These are phyloP conservation scores for Aureobasidium namibiae DNA, from an alignment of 2,329 filamentous ascomycete species.

Conservation along the genomic window DNA sequence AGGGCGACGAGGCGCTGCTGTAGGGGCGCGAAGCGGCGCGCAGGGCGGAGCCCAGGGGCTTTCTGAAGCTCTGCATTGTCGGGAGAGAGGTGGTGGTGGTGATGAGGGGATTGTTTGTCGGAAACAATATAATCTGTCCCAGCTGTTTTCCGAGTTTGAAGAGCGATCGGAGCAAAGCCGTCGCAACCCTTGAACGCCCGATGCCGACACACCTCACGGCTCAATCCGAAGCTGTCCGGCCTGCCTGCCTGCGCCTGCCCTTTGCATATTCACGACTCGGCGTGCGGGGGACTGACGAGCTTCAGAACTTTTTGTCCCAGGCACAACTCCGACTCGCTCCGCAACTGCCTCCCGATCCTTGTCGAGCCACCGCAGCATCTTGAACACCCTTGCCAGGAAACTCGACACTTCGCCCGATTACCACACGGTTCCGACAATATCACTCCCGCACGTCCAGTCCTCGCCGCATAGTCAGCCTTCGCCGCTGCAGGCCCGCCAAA, in stretches of 20 bases:
- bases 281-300: neutral
- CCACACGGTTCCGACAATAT: neutral
- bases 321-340: too few relatives aligned
- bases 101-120: neutral
- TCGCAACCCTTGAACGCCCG: neutral
- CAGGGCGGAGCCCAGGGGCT: constrained; percentile 61
- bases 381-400: neutral
- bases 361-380: too few relatives aligned
- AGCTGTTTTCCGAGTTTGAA: constrained; percentile 10
- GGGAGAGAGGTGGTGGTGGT: neutral
- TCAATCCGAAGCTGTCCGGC: too few relatives aligned
- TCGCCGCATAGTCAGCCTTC: neutral
- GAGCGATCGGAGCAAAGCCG: neutral
- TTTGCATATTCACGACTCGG: neutral
- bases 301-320: constrained; percentile 4
- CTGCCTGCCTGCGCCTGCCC: neutral
- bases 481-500: neutral
- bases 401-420: neutral
- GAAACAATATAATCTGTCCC: constrained; percentile 3
- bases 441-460: neutral
- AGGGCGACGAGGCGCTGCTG: constrained; percentile 56
- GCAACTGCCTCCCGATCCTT: too few relatives aligned
- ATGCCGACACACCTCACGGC: too few relatives aligned
- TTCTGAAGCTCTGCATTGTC: constrained; percentile 78
- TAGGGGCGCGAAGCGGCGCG: constrained; percentile 65